Conservation (phyloP, 1,284 basidiomycete genomes). For the Heterobasidion occidentale region DNA sequence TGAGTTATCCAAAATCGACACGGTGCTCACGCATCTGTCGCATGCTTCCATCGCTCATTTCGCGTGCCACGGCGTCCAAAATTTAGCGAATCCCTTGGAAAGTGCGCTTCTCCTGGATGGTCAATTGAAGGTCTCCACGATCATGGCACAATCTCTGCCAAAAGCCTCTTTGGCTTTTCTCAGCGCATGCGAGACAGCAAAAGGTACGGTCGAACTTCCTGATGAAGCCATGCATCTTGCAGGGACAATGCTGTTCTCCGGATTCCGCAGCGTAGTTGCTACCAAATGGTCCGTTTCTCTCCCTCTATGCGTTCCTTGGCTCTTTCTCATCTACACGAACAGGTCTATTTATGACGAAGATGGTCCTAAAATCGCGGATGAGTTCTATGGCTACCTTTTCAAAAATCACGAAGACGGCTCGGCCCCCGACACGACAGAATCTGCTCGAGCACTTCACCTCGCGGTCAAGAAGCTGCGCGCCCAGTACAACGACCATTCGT, state of each 20-base stretch:
- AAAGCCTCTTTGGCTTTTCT: background rate
- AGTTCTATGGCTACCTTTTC: background rate
- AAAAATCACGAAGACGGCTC: background rate
- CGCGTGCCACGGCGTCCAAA: constrained; percentile 4
- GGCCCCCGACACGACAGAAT: background rate
- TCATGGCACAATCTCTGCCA: background rate
- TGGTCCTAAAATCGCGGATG: background rate
- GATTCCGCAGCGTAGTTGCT: background rate
- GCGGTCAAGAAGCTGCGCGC: background rate
- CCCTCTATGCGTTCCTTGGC: background rate
- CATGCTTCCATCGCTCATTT: constrained; percentile 3
- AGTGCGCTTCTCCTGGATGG: constrained; percentile 2
- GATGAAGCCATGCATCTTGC: background rate
- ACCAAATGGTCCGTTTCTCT: background rate
- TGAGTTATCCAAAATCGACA: background rate
- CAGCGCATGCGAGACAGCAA: background rate
- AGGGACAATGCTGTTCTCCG: background rate
- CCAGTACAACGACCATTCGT: background rate
- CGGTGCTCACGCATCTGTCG: background rate
- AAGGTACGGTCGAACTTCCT: background rate
- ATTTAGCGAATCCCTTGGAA: constrained; percentile 1
- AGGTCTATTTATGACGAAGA: background rate
- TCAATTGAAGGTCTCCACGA: background rate
- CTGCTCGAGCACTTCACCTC: background rate
- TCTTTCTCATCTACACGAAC: background rate